phyloP scores from a whole-genome alignment of 1,284 basidiomycete species.

The Stereum hirsutum region DNA sequence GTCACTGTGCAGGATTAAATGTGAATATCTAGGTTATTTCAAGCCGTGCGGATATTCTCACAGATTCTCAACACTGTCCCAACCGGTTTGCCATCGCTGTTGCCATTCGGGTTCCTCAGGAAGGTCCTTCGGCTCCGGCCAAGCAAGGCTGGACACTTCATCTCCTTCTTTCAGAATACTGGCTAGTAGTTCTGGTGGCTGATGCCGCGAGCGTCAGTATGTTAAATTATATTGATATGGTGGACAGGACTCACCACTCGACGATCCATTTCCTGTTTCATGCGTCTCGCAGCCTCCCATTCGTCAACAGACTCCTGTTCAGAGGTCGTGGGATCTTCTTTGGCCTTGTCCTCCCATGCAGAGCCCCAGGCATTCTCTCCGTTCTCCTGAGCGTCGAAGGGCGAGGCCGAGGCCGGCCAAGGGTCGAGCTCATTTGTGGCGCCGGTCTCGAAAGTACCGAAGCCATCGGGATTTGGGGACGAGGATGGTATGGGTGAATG shows the following conservation, averaged over 20 bases:
- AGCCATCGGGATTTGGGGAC: constrained; percentile 39
- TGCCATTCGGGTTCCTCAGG: constrained; percentile 18
- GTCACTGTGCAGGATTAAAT: constrained; percentile 14
- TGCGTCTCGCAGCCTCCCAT: constrained; percentile 55
- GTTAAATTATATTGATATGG: constrained; percentile 13
- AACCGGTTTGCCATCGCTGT: constrained; percentile 28
- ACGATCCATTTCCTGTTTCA: constrained; percentile 49
- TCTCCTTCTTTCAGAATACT: constrained; percentile 44
- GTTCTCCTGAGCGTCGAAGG: constrained; percentile 11
- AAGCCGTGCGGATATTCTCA: constrained; percentile 29
- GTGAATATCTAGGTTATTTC: not conserved
- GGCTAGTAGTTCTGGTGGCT: constrained; percentile 62
- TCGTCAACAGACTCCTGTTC: constrained; percentile 34
- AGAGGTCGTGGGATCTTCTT: constrained; percentile 8
- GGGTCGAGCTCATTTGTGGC: constrained; percentile 18
- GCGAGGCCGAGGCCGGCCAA: constrained; percentile 20
- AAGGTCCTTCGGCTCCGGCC: constrained; percentile 25
- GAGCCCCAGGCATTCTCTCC: constrained; percentile 37
- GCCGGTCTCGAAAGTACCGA: constrained; percentile 55
- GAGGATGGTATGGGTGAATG: constrained; percentile 12
- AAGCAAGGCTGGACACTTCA: constrained; percentile 38
- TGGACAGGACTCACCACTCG: constrained; percentile 52
- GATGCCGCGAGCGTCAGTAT: constrained; percentile 9
- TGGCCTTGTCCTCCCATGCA: constrained; percentile 24
- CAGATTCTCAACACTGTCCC: constrained; percentile 43